A percentile compares a stretch with the other conserved stretches of the same genome.
phyloP scores from a whole-genome alignment of 331 rosid genomes.

The Malus hybrid region DNA sequence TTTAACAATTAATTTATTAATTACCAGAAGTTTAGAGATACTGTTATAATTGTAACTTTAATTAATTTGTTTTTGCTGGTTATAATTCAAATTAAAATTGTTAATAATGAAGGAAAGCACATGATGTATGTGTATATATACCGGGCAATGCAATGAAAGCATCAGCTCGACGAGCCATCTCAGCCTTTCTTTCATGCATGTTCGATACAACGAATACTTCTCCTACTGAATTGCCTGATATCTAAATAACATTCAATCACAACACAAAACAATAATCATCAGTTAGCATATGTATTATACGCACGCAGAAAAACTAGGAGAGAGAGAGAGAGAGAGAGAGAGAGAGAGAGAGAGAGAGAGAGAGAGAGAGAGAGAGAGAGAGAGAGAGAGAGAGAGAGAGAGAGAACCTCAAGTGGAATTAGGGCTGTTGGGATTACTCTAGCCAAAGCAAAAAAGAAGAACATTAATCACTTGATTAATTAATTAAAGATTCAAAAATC shows the following conservation, averaged over 20 bases:
- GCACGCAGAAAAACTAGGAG: background rate
- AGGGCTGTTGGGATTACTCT: constrained; percentile 26
- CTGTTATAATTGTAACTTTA: background rate
- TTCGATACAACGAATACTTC: constrained; percentile 21
- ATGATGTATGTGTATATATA: background rate
- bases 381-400: no score
- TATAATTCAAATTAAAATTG: no score
- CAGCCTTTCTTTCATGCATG: constrained; percentile 35
- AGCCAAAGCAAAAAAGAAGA: background rate
- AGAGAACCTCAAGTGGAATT: constrained; percentile 19
- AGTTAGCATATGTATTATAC: background rate
- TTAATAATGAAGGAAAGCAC: no score
- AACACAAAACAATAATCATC: background rate
- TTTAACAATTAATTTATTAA: no score
- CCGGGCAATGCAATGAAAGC: constrained; percentile 36
- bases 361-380: no score
- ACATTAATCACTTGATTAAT: background rate
- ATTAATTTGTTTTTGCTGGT: background rate
- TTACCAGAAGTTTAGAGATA: no score
- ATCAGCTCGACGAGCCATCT: constrained; percentile 28
- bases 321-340: no score
- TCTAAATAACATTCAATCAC: background rate
- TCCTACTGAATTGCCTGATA: constrained; percentile 26
- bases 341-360: no score
- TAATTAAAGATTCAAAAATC: background rate